Evolutionary conservation across 106 monocot species (phyloP), one percentile per base, ranked within the genome.

Genomic region (Iris macrosiphon): DNA sequence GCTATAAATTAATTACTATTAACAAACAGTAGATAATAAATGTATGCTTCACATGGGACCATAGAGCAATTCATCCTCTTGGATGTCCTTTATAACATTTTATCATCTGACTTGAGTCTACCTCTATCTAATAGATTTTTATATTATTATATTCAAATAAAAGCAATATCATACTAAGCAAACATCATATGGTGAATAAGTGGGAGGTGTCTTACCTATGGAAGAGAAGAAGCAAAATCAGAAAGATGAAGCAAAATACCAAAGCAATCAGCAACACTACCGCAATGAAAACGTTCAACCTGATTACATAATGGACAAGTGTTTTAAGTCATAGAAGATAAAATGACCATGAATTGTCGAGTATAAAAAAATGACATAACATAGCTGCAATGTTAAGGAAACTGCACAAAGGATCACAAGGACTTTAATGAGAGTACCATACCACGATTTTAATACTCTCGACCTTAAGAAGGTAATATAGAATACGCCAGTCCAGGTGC

Each of bases 171-270:
- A 31, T 17, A 52, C 1, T 31, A 32, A 33, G 2, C 9, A 52
- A 32, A 51, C 4, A 30, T 2, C 30, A 49, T 49, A 10, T 24
- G 48, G n/a, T n/a, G n/a, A n/a, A n/a, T n/a, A 48, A 29, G 15
- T 28, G 4, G n/a, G 32, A 1, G 52, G 32, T 20, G 44, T 16
- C 61, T 70, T 63, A 90, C 95, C 79, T 72, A 61, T 96, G 95
- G 41, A 96, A 96, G 29, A 89, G 18, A 26, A 79, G 66, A 31
- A 96, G 68, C 55, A 96, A 58, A 7, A 89, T 60, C 44, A 98
- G 72, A 64, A 98, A 90, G 29, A 87, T 55, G 34, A 90, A 68
- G 62, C 76, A 79, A 55, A 90, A 58, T n/a, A 67, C 38, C 60
- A 90, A 64, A 31, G 50, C 30, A 14, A 61, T 70, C 24, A 90